Percentiles rank a stretch among this genome's conserved stretches.
Conservation (phyloP, 1,139 yeast species). For the Kurtzmaniella natalensis region DNA sequence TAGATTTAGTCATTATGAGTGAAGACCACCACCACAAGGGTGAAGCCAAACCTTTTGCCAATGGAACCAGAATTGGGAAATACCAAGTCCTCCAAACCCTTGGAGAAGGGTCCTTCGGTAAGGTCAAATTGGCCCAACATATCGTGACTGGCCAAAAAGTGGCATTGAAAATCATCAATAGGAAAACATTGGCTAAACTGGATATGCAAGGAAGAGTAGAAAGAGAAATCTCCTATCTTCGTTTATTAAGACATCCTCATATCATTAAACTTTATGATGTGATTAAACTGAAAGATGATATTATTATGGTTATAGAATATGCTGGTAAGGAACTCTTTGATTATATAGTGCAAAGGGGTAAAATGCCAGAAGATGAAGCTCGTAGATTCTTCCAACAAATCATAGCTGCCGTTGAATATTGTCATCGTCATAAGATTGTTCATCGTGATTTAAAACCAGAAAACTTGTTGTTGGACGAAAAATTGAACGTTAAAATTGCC, state of each 20-base stretch:
- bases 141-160: slow-evolving; percentile 89
- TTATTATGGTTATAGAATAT: slow-evolving; percentile 95
- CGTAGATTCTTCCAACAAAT: slow-evolving; percentile 95
- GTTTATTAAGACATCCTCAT: slow-evolving; percentile 92
- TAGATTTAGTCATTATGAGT: slow-evolving; percentile 1
- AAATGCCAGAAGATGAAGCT: slow-evolving; percentile 93
- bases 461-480: slow-evolving; percentile 84
- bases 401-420: slow-evolving; percentile 95
- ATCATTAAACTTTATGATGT: slow-evolving; percentile 95
- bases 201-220: slow-evolving; percentile 98
- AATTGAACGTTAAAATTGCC: slow-evolving; percentile 90
- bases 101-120: slow-evolving; percentile 98
- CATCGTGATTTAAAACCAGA: slow-evolving; percentile 97
- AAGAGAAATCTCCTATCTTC: slow-evolving; percentile 85
- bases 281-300: slow-evolving; percentile 91
- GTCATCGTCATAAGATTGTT: slow-evolving; percentile 96
- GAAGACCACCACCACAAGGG: slow-evolving; percentile 13
- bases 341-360: slow-evolving; percentile 91
- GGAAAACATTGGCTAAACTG: slow-evolving; percentile 88
- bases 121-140: slow-evolving; percentile 93
- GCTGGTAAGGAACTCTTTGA: slow-evolving; percentile 97
- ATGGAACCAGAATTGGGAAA: slow-evolving; percentile 65
- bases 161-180: slow-evolving; percentile 89
- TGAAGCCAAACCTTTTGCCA: slow-evolving; percentile 11
- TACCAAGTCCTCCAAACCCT: slow-evolving; percentile 91